Evolutionary conservation across 1,284 basidiomycete species (phyloP).

Genomic region (Pseudozyma pruni): DNA sequence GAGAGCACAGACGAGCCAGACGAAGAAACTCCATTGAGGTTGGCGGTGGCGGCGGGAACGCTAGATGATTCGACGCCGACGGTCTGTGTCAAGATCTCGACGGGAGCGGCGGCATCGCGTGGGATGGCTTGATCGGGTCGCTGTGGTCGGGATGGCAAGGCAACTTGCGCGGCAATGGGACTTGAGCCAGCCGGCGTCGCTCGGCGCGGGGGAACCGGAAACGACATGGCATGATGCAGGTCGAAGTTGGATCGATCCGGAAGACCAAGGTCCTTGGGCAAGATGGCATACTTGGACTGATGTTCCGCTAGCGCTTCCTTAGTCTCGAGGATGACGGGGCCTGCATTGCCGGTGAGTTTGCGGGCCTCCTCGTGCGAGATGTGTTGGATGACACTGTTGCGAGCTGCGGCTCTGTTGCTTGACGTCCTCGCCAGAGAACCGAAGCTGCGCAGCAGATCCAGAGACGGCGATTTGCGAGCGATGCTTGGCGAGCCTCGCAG

Average conservation of each 20-base stretch:
- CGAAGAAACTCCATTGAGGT: constrained; percentile 8
- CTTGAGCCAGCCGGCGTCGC: too few relatives aligned
- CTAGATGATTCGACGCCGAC: constrained; percentile 1
- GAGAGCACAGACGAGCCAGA: constrained; percentile 30
- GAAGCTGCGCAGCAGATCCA: constrained; percentile 24
- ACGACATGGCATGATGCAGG: neutral
- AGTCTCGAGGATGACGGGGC: constrained; percentile 23
- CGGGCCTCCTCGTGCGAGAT: constrained; percentile 38
- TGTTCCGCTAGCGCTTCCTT: constrained; percentile 35
- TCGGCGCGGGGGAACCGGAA: too few relatives aligned
- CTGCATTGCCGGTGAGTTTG: constrained; percentile 16
- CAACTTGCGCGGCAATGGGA: neutral
- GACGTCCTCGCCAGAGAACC: constrained; percentile 2
- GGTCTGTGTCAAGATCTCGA: neutral
- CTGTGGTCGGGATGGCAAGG: constrained; percentile 9
- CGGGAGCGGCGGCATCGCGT: constrained; percentile 2
- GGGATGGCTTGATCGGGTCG: constrained; percentile 1
- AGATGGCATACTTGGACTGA: constrained; percentile 14
- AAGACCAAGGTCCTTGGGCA: constrained; percentile 10
- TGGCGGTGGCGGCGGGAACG: constrained; percentile 6
- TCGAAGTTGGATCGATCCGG: constrained; percentile 16
- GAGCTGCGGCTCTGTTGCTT: constrained; percentile 9
- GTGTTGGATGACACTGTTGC: constrained; percentile 38
- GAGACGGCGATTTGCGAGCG: constrained; percentile 19
- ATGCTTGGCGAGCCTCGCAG: constrained; percentile 5